Evolutionary conservation across 1,139 yeast species (phyloP), one percentile per base, ranked within the genome.

Genomic region (Hyphopichia wangnamkhiaoensis): DNA sequence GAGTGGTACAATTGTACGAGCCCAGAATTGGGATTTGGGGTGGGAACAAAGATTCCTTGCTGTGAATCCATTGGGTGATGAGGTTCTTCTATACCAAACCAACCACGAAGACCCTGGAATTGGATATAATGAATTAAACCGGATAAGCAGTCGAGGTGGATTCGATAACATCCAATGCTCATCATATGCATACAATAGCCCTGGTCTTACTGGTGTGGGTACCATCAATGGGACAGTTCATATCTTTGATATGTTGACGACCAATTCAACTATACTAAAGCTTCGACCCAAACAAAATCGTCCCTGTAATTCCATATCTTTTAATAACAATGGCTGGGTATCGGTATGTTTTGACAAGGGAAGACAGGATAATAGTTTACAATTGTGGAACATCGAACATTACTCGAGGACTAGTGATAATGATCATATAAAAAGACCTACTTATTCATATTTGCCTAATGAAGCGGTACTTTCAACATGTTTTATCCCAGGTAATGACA

Each of bases 271-370:
- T 2, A 50, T 71, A 0, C 50, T 79, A 15, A 70, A 70, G 38
- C 70, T 87, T 23, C 66, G 78, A 34, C 85, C 91, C 0, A 79
- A 81, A 42, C 91, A 84, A 44, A 71, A 79, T 30, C 70, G 96
- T 38, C 83, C 93, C 1, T 85, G 95, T 51, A 89, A 87, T 53
- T 63, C 91, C 1, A 58, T 90, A 2, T 76, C 91, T 2, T 85
- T 90, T 61, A 86, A 80, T 56, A 67, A 73, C 19, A 68, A 71
- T 31, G 86, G 84, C 1, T 59, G 85, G 31, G 65, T 90, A 5
- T 96, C 90, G 0, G 80, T 84, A 20, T 96, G 95, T 0, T 74
- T 84, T 45, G 97, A 90, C 47, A 81, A 88, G 50, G 84, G 86
- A 7, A 71, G 93, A 39, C 88, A 82, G 49, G 96, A 88, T 53